These are phyloP conservation scores for Malania oleifera DNA, from an alignment of 164 flowering plant genomes.

Conservation along the genomic window DNA sequence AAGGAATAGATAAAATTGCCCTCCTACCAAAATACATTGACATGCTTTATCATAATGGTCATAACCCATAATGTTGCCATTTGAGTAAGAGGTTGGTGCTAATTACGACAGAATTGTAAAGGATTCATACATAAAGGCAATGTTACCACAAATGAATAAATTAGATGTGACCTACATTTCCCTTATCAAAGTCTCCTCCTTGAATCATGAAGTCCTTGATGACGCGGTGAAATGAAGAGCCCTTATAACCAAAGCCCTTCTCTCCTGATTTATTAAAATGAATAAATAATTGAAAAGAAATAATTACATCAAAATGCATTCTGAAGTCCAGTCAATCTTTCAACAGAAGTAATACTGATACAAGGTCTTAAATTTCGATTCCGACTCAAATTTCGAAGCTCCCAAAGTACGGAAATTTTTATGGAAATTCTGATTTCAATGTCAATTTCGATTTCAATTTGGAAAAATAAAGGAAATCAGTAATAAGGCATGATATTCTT, in stretches of 20 bases:
- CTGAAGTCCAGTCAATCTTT: background rate
- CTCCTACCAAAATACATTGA: too few species aligned
- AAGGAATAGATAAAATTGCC: too few species aligned
- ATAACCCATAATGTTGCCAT: background rate
- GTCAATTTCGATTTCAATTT: too few species aligned
- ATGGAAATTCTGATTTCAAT: too few species aligned
- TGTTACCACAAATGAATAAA: background rate
- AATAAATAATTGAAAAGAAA: background rate
- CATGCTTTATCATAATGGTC: too few species aligned
- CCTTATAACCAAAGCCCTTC: conserved; percentile 92
- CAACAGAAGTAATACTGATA: too few species aligned
- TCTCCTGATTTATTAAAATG: conserved; percentile 45
- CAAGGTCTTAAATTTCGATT: too few species aligned
- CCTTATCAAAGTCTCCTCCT: conserved; percentile 85
- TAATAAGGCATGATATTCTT: too few species aligned
- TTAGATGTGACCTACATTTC: conserved; percentile 40
- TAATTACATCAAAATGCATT: background rate
- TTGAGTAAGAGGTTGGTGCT: background rate
- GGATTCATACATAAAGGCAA: background rate
- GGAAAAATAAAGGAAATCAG: too few species aligned
- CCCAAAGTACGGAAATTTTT: too few species aligned
- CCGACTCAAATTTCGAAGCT: too few species aligned
- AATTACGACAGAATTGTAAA: background rate
- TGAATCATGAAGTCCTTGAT: conserved; percentile 98
- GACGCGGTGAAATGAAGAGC: conserved; percentile 85